Evolutionary conservation across 2,329 filamentous ascomycete genomes (phyloP).

Genomic region (Sphaerostilbella broomeana): DNA sequence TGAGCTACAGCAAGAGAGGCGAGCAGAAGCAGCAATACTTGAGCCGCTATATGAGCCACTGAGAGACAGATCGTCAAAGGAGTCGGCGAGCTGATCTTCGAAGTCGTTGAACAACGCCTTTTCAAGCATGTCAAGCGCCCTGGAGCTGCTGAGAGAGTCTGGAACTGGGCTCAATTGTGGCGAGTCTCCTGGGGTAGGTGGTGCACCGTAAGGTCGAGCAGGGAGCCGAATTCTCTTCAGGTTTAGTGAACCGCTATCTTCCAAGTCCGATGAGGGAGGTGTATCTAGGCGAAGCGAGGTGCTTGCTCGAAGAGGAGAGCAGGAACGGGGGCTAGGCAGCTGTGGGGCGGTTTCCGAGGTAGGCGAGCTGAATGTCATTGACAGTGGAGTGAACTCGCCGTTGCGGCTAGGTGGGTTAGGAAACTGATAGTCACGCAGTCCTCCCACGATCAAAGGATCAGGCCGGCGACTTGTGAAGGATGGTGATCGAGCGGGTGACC

Average conservation of each 20-base stretch:
- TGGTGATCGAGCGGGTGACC: constrained; percentile 21
- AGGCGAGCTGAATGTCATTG: constrained; percentile 18
- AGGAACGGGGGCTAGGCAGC: constrained; percentile 21
- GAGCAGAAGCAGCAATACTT: constrained; percentile 24
- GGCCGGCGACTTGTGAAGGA: constrained; percentile 19
- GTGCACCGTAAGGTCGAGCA: constrained; percentile 14
- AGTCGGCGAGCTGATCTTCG: constrained; percentile 21
- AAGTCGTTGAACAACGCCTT: constrained; percentile 22
- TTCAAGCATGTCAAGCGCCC: constrained; percentile 24
- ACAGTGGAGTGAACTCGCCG: constrained; percentile 20
- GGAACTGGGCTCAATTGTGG: constrained; percentile 24
- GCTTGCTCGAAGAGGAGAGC: constrained; percentile 19
- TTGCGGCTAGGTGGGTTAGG: constrained; percentile 28
- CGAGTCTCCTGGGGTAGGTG: constrained; percentile 28
- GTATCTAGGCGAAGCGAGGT: constrained; percentile 24
- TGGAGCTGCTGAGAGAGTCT: constrained; percentile 22
- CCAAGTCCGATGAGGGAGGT: constrained; percentile 26
- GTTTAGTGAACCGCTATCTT: constrained; percentile 17
- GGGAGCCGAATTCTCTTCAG: constrained; percentile 16
- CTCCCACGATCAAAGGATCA: constrained; percentile 21
- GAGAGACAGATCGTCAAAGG: constrained; percentile 21
- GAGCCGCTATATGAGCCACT: constrained; percentile 25
- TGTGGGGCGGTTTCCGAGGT: constrained; percentile 20
- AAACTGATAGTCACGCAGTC: constrained; percentile 32
- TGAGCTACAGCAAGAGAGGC: constrained; percentile 25